phyloP scores from a whole-genome alignment of 371 early-diverging fungal genomes.

The Rhizopus arrhizus region DNA sequence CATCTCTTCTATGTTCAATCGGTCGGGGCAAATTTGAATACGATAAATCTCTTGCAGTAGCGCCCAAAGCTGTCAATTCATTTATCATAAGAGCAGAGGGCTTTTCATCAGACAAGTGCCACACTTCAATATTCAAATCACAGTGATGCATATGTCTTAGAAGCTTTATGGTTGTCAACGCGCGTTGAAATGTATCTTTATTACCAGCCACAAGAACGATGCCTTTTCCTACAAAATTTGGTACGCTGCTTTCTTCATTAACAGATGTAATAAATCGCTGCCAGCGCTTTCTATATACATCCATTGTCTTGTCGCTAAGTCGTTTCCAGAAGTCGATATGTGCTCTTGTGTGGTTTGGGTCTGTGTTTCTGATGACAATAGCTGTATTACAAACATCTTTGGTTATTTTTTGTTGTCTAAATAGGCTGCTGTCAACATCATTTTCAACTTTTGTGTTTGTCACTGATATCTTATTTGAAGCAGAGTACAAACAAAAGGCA shows the following conservation, averaged over 20 bases:
- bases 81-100: conserved; percentile 16
- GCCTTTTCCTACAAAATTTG: conserved; percentile 26
- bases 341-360: conserved; percentile 44
- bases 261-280: conserved; percentile 31
- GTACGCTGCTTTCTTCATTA: conserved; percentile 6
- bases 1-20: conserved; percentile 28
- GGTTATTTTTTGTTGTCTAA: not conserved
- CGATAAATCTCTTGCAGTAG: conserved; percentile 32
- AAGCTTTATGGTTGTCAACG: conserved; percentile 34
- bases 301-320: conserved; percentile 16
- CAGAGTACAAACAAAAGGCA: not conserved
- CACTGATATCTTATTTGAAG: not conserved
- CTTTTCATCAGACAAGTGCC: conserved; percentile 48
- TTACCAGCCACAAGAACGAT: conserved; percentile 50
- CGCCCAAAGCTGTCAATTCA: conserved; percentile 23
- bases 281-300: conserved; percentile 33
- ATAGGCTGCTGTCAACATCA: not conserved
- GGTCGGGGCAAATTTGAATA: conserved; percentile 34
- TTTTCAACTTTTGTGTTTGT: not conserved
- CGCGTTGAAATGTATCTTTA: conserved; percentile 41
- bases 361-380: conserved; percentile 34
- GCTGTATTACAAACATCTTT: conserved; percentile 21
- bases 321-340: conserved; percentile 40
- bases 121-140: conserved; percentile 39
- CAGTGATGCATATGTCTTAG: conserved; percentile 30